Conservation (phyloP, 2,329 filamentous ascomycete species). For the Bipolaris sorokiniana region DNA sequence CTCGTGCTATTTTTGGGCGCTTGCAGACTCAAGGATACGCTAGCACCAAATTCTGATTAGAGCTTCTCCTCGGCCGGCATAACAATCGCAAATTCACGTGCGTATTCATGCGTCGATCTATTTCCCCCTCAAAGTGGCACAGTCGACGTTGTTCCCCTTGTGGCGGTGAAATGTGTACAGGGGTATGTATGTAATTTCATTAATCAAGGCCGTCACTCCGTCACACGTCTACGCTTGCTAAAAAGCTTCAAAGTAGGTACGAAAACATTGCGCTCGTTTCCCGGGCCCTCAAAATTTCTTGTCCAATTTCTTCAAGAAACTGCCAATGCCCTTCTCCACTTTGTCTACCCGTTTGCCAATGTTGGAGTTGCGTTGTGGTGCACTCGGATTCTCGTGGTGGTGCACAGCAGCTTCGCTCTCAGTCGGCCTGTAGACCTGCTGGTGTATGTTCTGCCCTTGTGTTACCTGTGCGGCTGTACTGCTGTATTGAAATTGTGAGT, state of each 20-base stretch:
- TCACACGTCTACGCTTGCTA: slow-evolving; percentile 21
- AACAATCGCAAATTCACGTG: slow-evolving; percentile 23
- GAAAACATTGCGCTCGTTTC: slow-evolving; percentile 3
- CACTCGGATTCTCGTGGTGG: slow-evolving; percentile 29
- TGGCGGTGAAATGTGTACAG: background rate
- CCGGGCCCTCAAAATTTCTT: slow-evolving; percentile 64
- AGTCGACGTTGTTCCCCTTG: background rate
- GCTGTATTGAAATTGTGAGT: slow-evolving; percentile 60
- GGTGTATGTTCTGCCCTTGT: slow-evolving; percentile 64
- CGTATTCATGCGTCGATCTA: slow-evolving; percentile 10
- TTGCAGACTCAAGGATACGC: slow-evolving; percentile 14
- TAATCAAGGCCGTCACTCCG: slow-evolving; percentile 1
- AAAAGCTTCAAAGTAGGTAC: slow-evolving; percentile 13
- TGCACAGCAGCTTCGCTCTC: slow-evolving; percentile 60
- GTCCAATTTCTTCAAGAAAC: slow-evolving; percentile 78
- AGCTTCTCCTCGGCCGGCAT: slow-evolving; percentile 5
- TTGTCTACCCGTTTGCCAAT: slow-evolving; percentile 70
- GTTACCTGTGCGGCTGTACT: slow-evolving; percentile 38
- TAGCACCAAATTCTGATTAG: slow-evolving; percentile 29
- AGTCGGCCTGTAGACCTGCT: slow-evolving; percentile 72
- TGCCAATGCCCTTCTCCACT: slow-evolving; percentile 72
- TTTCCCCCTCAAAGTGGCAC: slow-evolving; percentile 9
- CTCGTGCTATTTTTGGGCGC: slow-evolving; percentile 34
- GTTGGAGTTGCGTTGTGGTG: slow-evolving; percentile 53
- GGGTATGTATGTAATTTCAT: background rate